Conservation (phyloP, 2,329 filamentous ascomycete species). For the Penicillium occitanis region DNA sequence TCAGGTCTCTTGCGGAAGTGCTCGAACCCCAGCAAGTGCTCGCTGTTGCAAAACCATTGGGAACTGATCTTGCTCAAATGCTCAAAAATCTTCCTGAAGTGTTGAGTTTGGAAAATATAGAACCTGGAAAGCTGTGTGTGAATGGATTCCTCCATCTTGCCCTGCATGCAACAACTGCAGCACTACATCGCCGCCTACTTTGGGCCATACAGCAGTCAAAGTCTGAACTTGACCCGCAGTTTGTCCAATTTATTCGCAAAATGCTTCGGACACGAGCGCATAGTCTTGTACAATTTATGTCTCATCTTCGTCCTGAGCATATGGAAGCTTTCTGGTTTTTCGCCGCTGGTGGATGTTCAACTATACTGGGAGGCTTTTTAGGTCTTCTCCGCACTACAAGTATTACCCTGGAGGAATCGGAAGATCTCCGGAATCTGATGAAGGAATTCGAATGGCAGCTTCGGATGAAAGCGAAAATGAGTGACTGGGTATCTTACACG, state of each 20-base stretch:
- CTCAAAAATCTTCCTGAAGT: constrained; percentile 13
- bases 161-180: constrained; percentile 17
- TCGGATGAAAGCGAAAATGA: constrained; percentile 20
- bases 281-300: constrained; percentile 16
- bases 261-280: constrained; percentile 15
- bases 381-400: constrained; percentile 18
- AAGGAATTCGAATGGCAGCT: constrained; percentile 20
- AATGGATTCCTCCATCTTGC: constrained; percentile 20
- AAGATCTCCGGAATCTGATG: constrained; percentile 16
- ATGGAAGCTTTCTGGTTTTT: constrained; percentile 22
- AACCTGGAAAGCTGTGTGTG: constrained; percentile 13
- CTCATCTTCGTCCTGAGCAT: constrained; percentile 18
- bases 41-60: constrained; percentile 17
- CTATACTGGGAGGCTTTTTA: constrained; percentile 14
- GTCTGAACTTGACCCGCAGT: neutral
- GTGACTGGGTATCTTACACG: constrained; percentile 19
- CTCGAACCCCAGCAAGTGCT: constrained; percentile 17
- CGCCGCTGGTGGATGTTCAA: constrained; percentile 17
- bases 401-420: constrained; percentile 13
- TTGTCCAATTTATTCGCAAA: constrained; percentile 15
- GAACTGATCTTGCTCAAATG: constrained; percentile 14
- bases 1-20: constrained; percentile 14
- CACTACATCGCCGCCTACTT: constrained; percentile 16
- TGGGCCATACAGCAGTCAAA: constrained; percentile 15
- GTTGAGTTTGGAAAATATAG: constrained; percentile 15